Evolutionary conservation across 208 protist species (phyloP).

Genomic region (Porcisia hertigi): DNA sequence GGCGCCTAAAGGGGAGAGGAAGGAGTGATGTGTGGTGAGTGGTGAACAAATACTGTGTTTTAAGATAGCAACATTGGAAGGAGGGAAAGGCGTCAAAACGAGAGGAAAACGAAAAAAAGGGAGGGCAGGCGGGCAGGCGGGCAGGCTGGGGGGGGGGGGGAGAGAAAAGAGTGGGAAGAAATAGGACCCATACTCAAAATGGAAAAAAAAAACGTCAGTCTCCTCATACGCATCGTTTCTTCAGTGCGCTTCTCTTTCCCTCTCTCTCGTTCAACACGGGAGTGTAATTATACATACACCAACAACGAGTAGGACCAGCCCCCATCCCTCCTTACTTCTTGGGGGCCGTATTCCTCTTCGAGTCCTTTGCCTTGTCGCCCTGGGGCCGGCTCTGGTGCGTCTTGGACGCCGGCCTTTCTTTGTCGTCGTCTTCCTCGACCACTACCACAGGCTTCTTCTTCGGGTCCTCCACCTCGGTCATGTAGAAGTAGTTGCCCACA

Average conservation of each 20-base stretch:
- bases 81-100: not conserved
- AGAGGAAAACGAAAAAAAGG: not conserved
- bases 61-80: not conserved
- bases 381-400: slow-evolving; percentile 18
- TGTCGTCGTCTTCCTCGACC: slow-evolving; percentile 82
- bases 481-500: slow-evolving; percentile 98
- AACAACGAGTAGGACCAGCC: not conserved
- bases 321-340: slow-evolving; percentile 33
- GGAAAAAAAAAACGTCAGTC: slow-evolving; percentile 18
- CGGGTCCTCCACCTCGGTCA: slow-evolving; percentile 70
- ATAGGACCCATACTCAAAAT: slow-evolving; percentile 9
- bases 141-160: not conserved
- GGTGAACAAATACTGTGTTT: not conserved
- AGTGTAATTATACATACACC: not conserved
- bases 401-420: slow-evolving; percentile 23
- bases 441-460: slow-evolving; percentile 44
- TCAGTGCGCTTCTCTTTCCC: too few species aligned
- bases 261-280: not conserved
- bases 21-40: too few species aligned
- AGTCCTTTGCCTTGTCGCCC: slow-evolving; percentile 35
- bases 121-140: not conserved
- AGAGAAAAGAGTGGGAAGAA: not conserved
- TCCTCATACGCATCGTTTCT: not conserved
- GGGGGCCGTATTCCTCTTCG: slow-evolving; percentile 34
- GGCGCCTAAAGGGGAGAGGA: too few species aligned